Percentiles rank a stretch among this genome's conserved stretches.
Evolutionary conservation across 148 eudicot genomes (phyloP).

Genomic region (Nyssa sinensis): DNA sequence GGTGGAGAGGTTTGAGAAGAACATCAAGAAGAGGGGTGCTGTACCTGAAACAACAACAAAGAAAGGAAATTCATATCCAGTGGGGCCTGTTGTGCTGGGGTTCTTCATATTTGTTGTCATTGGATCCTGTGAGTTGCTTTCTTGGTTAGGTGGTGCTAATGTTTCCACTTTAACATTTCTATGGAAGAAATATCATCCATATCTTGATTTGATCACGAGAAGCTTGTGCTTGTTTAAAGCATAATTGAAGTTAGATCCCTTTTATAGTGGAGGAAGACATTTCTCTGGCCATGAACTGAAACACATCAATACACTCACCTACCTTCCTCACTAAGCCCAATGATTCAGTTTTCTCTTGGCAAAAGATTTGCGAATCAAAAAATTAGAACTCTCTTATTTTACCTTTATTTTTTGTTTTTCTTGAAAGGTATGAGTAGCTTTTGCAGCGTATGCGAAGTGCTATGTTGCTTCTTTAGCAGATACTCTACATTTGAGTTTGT

Average conservation of each 20-base stretch:
- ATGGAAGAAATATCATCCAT: background rate
- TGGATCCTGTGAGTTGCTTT: constrained; percentile 56
- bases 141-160: background rate
- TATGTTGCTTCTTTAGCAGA: too few species aligned
- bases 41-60: constrained; percentile 42
- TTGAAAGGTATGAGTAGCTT: too few species aligned
- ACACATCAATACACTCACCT: background rate
- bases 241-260: too few species aligned
- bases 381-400: too few species aligned
- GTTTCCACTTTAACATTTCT: background rate
- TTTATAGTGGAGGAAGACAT: background rate
- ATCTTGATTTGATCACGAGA: background rate
- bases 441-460: too few species aligned
- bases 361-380: background rate
- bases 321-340: background rate
- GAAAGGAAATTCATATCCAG: constrained; percentile 55
- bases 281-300: background rate
- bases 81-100: constrained; percentile 58
- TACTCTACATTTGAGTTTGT: too few species aligned
- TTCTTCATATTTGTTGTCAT: constrained; percentile 66
- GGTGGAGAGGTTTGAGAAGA: constrained; percentile 59
- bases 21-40: constrained; percentile 53
- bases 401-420: too few species aligned
- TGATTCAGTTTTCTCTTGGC: background rate
- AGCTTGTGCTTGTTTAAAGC: background rate